phyloP scores from a whole-genome alignment of 2,329 filamentous ascomycete species.

The Fusarium chlamydosporum region DNA sequence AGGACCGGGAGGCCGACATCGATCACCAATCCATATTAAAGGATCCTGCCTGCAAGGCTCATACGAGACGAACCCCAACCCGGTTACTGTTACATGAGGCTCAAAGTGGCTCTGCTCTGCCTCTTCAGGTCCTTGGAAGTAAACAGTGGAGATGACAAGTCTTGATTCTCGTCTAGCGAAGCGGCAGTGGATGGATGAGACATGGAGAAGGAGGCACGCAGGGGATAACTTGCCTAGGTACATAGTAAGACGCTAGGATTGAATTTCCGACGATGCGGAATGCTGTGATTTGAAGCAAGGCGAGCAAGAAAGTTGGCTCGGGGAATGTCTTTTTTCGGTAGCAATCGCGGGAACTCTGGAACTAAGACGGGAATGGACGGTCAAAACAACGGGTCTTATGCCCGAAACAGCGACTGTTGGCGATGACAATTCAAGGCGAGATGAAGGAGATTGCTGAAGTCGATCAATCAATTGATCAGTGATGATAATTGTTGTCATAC shows the following conservation, averaged over 20 bases:
- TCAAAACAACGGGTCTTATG: conserved; percentile 13
- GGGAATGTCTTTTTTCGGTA: conserved; percentile 10
- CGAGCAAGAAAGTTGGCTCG: conserved; percentile 19
- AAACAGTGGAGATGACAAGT: conserved; percentile 27
- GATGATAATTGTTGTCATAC: conserved; percentile 16
- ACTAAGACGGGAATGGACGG: conserved; percentile 11
- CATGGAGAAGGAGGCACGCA: background rate
- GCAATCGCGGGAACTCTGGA: conserved; percentile 3
- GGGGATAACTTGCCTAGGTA: background rate
- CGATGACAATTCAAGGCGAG: conserved; percentile 12
- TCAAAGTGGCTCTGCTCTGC: conserved; percentile 40
- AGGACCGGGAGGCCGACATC: conserved; percentile 3
- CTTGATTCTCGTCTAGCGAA: conserved; percentile 4
- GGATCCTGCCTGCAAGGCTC: conserved; percentile 14
- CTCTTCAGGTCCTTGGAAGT: conserved; percentile 14
- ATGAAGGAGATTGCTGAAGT: conserved; percentile 2
- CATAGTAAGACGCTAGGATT: conserved; percentile 17
- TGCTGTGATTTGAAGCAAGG: background rate
- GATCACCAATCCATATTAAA: conserved; percentile 15
- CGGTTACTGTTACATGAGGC: conserved; percentile 20
- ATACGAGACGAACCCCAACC: conserved; percentile 18
- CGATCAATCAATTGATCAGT: background rate
- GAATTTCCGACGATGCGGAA: conserved; percentile 34
- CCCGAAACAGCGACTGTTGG: conserved; percentile 30
- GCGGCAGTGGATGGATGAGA: conserved; percentile 13